Evolutionary conservation across 2,329 filamentous ascomycete genomes (phyloP), one percentile per base, ranked within the genome.

Genomic region (Talaromyces sp.): DNA sequence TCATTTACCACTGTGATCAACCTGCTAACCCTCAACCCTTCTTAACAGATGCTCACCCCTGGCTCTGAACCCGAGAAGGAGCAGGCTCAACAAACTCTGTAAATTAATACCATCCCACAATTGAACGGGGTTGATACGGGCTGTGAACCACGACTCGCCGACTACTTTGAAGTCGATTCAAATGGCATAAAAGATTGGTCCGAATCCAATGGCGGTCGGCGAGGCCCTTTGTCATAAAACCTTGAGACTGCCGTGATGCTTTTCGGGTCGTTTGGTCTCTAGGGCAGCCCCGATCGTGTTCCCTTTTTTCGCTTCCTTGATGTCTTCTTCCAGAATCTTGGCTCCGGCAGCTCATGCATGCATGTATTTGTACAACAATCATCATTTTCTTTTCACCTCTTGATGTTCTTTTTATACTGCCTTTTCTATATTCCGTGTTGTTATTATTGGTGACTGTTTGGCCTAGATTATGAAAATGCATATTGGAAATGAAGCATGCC

Each of bases 31-130:
- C 14, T 35, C 22, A n/a, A n/a, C 19, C 32, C 19, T n/a, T 32
- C 19, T 16, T 30, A 24, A 47, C 41, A 77, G 74, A 75, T 77
- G 72, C 72, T 77, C 61, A 71, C 74, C 24, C 74, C 74, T 37
- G 74, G 74, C 41, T 55, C 58, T 32, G 62, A 64, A 47, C 55
- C 59, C 43, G 62, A 69, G 57, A 64, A 67, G 58, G 59, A 67
- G 60, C 63, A 63, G 53, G 64, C 62, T 53, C 64, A 74, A 56
- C 66, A 69, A 45, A 58, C 69, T 52, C 61, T 74, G 62, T 75
- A 74, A 73, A 70, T 63, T 62, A 66, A 63, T 56, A 54, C 32
- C 47, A 43, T 49, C 19, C 35, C 46, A 48, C 53, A 61, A 62
- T 60, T 49, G 55, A 58, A 59, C 30, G 20, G 56, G 36, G 36